These are phyloP conservation scores for Salix brachista DNA, from an alignment of 345 rosid genomes.

Conservation along the genomic window DNA sequence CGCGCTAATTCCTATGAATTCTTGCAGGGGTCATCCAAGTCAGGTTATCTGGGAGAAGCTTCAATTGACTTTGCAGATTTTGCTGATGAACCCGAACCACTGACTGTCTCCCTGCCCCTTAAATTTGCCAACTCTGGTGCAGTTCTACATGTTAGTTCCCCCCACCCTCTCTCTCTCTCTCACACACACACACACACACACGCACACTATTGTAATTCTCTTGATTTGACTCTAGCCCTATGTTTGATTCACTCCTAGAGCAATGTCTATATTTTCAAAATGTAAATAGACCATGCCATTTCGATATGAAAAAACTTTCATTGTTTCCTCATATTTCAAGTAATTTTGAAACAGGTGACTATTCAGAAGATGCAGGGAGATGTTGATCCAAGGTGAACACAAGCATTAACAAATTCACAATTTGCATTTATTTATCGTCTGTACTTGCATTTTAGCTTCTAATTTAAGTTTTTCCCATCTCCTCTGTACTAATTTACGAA, in stretches of 20 bases:
- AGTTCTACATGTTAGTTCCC: conserved; percentile 21
- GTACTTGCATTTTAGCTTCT: conserved; percentile 4
- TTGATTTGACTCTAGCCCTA: background rate
- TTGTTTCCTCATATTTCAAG: conserved; percentile 5
- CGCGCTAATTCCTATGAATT: background rate
- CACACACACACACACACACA: background rate
- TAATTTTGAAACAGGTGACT: conserved; percentile 22
- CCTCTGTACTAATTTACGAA: background rate
- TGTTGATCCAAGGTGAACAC: conserved; percentile 20
- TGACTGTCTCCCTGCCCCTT: conserved; percentile 31
- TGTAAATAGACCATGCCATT: background rate
- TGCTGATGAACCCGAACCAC: conserved; percentile 23
- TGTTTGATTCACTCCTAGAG: background rate
- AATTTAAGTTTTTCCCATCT: background rate
- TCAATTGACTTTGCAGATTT: conserved; percentile 36
- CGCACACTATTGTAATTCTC: background rate
- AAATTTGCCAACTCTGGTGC: conserved; percentile 35
- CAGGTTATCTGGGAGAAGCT: conserved; percentile 31
- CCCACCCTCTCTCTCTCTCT: background rate
- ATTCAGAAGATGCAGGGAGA: conserved; percentile 26
- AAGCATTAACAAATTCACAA: background rate
- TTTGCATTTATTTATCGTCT: background rate
- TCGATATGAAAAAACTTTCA: background rate
- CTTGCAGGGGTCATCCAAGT: conserved; percentile 31
- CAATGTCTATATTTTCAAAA: background rate